These are phyloP conservation scores for Epithele typhae DNA, from an alignment of 768 basidiomycete species.

Conservation along the genomic window DNA sequence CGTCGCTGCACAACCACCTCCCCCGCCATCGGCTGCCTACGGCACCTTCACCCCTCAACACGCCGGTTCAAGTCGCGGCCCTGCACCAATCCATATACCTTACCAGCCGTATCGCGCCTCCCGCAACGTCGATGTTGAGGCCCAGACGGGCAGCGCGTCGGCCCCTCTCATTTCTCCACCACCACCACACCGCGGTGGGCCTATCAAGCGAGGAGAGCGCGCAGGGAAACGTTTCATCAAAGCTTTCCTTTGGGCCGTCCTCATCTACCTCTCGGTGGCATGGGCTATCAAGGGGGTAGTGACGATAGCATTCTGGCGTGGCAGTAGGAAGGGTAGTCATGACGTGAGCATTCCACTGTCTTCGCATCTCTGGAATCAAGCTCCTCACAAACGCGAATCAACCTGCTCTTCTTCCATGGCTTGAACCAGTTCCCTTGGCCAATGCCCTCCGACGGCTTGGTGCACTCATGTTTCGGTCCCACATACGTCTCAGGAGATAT, in stretches of 20 bases:
- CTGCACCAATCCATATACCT: no score
- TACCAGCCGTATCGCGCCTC: no score
- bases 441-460: constrained; percentile 11
- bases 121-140: constrained; percentile 1
- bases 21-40: no score
- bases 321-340: no score
- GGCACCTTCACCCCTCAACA: no score
- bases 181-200: no score
- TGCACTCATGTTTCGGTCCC: constrained; percentile 8
- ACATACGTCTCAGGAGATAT: constrained; percentile 9
- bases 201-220: background rate
- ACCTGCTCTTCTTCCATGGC: background rate
- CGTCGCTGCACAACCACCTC: no score
- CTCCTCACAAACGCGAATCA: no score
- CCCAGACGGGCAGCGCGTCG: background rate
- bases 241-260: constrained; percentile 16
- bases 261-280: constrained; percentile 13
- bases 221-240: constrained; percentile 17
- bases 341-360: no score
- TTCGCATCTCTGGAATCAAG: no score
- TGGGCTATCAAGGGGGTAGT: background rate
- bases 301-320: no score
- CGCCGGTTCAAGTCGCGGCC: no score
- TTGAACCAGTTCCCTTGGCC: constrained; percentile 4
- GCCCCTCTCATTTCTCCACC: background rate